These are phyloP conservation scores for Cryptomeria japonica DNA, from an alignment of 75 land plant species.

Conservation along the genomic window DNA sequence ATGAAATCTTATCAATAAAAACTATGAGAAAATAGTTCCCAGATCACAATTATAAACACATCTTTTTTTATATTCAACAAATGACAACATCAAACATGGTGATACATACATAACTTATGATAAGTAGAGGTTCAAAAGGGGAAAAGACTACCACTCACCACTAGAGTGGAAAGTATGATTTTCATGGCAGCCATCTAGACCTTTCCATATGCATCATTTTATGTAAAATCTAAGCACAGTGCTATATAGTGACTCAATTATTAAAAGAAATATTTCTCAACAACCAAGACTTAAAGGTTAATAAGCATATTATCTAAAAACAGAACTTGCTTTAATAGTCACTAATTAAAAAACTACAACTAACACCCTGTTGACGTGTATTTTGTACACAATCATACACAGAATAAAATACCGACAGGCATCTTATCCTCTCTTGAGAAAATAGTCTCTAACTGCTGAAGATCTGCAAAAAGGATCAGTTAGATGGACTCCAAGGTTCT, in stretches of 20 bases:
- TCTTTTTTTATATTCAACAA: not conserved
- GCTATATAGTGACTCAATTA: not conserved
- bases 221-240: not conserved
- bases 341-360: not conserved
- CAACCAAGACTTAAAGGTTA: not conserved
- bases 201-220: not conserved
- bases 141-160: not conserved
- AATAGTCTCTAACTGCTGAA: no score
- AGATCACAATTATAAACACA: not conserved
- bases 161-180: not conserved
- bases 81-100: not conserved
- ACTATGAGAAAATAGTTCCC: not conserved
- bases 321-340: not conserved
- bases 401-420: no score
- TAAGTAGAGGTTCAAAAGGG: not conserved
- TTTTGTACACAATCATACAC: no score
- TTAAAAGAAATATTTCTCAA: no score
- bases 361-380: not conserved
- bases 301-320: not conserved
- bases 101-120: not conserved
- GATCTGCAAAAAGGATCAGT: no score
- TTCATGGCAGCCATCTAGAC: not conserved
- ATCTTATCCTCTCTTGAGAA: no score
- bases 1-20: not conserved
- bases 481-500: no score